These are phyloP conservation scores for Earliella scabrosa DNA, from an alignment of 1,284 basidiomycete genomes.

Conservation along the genomic window DNA sequence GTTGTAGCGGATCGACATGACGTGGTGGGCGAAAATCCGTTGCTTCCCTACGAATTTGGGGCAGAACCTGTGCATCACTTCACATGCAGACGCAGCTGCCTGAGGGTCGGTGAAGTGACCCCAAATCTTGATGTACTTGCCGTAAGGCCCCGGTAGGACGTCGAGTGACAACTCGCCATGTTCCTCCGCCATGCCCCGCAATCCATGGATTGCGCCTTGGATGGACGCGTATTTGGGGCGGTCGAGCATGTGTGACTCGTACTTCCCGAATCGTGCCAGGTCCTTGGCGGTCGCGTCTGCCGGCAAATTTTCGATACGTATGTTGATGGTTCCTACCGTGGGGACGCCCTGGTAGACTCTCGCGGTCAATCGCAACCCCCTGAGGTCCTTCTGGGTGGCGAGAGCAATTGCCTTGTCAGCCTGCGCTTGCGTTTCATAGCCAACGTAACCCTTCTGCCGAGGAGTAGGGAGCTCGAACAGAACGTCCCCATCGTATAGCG, in stretches of 20 bases:
- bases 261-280: slow-evolving; percentile 46
- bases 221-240: slow-evolving; percentile 48
- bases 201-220: slow-evolving; percentile 40
- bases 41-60: slow-evolving; percentile 48
- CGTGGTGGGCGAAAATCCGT: slow-evolving; percentile 51
- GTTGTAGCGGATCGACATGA: slow-evolving; percentile 49
- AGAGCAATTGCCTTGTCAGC: slow-evolving; percentile 52
- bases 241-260: slow-evolving; percentile 26
- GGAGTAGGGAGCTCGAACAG: slow-evolving; percentile 52
- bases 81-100: slow-evolving; percentile 54
- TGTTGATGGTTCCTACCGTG: slow-evolving; percentile 55
- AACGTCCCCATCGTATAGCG: slow-evolving; percentile 51
- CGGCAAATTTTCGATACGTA: slow-evolving; percentile 60
- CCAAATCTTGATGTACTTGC: slow-evolving; percentile 54
- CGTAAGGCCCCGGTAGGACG: slow-evolving; percentile 53
- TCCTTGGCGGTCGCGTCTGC: slow-evolving; percentile 43
- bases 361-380: slow-evolving; percentile 47
- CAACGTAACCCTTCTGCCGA: slow-evolving; percentile 55
- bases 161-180: slow-evolving; percentile 49
- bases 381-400: slow-evolving; percentile 39
- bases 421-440: slow-evolving; percentile 51
- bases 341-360: slow-evolving; percentile 58
- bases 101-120: slow-evolving; percentile 52
- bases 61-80: slow-evolving; percentile 46
- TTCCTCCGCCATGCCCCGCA: slow-evolving; percentile 45